A percentile compares a stretch with the other conserved stretches of the same genome.
phyloP scores from a whole-genome alignment of 1,139 yeast species.

The Magnusiomyces paraingens region DNA sequence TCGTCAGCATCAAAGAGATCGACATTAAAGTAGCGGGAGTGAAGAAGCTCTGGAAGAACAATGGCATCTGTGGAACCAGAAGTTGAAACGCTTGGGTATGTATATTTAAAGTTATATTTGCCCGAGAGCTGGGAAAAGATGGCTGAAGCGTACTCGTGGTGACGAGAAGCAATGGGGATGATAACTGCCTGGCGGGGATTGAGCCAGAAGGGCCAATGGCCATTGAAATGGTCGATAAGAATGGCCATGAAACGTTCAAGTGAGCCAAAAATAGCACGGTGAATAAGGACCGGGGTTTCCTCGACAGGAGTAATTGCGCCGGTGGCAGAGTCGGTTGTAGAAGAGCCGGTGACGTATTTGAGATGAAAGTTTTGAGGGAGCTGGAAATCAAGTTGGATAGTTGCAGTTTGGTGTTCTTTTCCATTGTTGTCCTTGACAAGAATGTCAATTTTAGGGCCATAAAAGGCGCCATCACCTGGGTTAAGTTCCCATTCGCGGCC shows the following conservation, averaged over 20 bases:
- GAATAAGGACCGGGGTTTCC: conserved; percentile 77
- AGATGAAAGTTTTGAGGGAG: conserved; percentile 80
- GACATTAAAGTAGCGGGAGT: conserved; percentile 59
- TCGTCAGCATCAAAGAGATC: conserved; percentile 72
- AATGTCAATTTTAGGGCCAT: conserved; percentile 90
- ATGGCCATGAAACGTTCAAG: conserved; percentile 89
- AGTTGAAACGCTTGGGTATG: neutral
- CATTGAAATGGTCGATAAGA: conserved; percentile 81
- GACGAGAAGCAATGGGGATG: conserved; percentile 67
- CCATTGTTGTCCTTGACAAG: conserved; percentile 75
- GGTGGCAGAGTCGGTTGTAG: conserved; percentile 34
- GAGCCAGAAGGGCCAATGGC: conserved; percentile 98
- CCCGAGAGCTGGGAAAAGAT: conserved; percentile 47
- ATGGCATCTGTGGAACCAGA: neutral
- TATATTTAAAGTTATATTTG: conserved; percentile 11
- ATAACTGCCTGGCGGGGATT: conserved; percentile 90
- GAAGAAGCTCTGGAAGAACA: conserved; percentile 31
- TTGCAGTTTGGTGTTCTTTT: conserved; percentile 90
- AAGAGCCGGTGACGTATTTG: conserved; percentile 41
- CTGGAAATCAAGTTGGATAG: conserved; percentile 93
- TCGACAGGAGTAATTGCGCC: conserved; percentile 9
- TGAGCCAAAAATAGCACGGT: conserved; percentile 92
- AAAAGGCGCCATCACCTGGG: conserved; percentile 96
- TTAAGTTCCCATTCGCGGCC: conserved; percentile 67
- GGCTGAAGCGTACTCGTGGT: conserved; percentile 48